Conservation (phyloP, 345 rosid species). For the Xanthoceras sorbifolium region DNA sequence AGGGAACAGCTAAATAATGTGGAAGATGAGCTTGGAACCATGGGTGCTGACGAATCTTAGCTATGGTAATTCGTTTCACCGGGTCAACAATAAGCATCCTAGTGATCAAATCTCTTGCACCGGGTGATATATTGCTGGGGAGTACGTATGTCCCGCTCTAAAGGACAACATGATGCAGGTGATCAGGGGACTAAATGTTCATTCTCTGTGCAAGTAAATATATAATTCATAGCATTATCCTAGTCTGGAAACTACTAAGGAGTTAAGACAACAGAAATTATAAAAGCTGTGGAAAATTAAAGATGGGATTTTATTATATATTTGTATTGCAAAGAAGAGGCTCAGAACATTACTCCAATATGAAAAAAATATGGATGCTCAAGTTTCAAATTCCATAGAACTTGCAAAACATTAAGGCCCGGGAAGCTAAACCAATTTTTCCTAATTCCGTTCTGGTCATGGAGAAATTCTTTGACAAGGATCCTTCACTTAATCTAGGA, state of each 20-base stretch:
- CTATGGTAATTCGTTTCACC: conserved; percentile 79
- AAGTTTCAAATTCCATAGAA: neutral
- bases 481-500: too few species aligned
- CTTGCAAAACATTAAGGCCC: neutral
- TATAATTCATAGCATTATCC: neutral
- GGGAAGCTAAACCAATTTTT: neutral
- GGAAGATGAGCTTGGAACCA: conserved; percentile 93
- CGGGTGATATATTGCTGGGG: conserved; percentile 83
- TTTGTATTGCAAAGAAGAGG: too few species aligned
- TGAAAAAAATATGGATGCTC: too few species aligned
- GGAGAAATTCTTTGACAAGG: too few species aligned
- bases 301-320: too few species aligned
- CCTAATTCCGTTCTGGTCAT: neutral
- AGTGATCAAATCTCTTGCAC: conserved; percentile 90
- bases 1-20: conserved; percentile 83
- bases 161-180: conserved; percentile 6
- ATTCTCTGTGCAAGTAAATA: neutral
- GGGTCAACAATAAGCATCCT: conserved; percentile 96
- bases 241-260: too few species aligned
- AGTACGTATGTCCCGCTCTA: conserved; percentile 90
- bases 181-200: neutral
- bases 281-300: neutral
- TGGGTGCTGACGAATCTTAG: conserved; percentile 81
- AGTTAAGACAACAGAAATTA: too few species aligned
- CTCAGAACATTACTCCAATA: too few species aligned